Percentiles rank a stretch among this genome's conserved stretches.
phyloP scores from a whole-genome alignment of 2,329 filamentous ascomycete genomes.

The Alternaria dauci region DNA sequence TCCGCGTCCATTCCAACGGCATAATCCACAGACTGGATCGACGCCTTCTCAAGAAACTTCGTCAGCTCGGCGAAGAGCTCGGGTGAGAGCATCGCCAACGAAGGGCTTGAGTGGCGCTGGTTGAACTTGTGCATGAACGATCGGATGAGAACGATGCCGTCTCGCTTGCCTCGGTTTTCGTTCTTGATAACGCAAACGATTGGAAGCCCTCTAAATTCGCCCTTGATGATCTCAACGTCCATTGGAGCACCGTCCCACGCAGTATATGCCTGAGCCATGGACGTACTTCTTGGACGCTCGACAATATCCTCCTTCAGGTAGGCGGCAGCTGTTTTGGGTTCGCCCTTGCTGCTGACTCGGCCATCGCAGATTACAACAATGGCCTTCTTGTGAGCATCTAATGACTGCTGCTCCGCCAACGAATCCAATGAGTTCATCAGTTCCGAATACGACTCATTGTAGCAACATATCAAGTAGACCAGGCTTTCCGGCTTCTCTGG shows the following conservation, averaged over 20 bases:
- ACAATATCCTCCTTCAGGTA: constrained; percentile 12
- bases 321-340: constrained; percentile 9
- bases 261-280: constrained; percentile 1
- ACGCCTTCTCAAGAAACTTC: neutral
- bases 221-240: constrained; percentile 8
- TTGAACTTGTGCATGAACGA: constrained; percentile 12
- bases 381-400: constrained; percentile 10
- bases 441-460: constrained; percentile 10
- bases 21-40: constrained; percentile 7
- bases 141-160: constrained; percentile 8
- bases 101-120: constrained; percentile 1
- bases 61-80: constrained; percentile 5
- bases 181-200: constrained; percentile 14
- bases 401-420: constrained; percentile 5
- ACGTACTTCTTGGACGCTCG: constrained; percentile 1
- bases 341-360: constrained; percentile 10
- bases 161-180: constrained; percentile 14
- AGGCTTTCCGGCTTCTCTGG: constrained; percentile 4
- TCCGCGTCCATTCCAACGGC: constrained; percentile 11
- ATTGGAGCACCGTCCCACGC: constrained; percentile 10
- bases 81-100: constrained; percentile 6
- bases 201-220: constrained; percentile 9
- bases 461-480: constrained; percentile 9
- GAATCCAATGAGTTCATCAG: constrained; percentile 11
- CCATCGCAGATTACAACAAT: constrained; percentile 13